Base-by-base conservation (phyloP, 2,329 filamentous ascomycete species). In the Phaeophleospora eucalypticola region DNA sequence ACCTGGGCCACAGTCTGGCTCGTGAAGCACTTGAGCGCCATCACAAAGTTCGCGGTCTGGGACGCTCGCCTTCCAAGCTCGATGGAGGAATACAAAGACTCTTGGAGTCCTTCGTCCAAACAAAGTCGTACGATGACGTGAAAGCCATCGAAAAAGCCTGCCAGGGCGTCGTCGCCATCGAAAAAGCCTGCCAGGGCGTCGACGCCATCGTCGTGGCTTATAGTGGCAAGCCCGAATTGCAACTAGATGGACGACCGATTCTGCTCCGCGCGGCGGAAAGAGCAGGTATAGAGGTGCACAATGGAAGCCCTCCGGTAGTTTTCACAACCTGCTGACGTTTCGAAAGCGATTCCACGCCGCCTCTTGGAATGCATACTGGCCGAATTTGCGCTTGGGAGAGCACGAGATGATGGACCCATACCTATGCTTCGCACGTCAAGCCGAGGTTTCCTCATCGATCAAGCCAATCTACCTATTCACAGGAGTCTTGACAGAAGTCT, bases 141-240 rank as follows among this genome's bases (percentile, higher is more conserved):
- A 20, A 38, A n/a, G 46, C 46, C 3, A 36, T 52, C 29, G 49
- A 52, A 19, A 36, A 34, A 24, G 49, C 46, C 14, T 41, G 43
- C 15, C 18, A 10, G 4, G 46, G 46, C 4, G 45, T 43, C 12
- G 46, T n/a, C 8, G 46, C 46, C 3, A 36, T 52, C 29, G 49
- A 52, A 19, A 36, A 34, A 24, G 49, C 46, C 14, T 41, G 43
- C 15, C 18, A 10, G 4, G 46, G 46, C 4, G 45, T 43, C 12
- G 46, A 52, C 33, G 49, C 49, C 14, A 39, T 52, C 4, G 40
- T 52, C 4, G 45, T 41, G 18, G 49, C 49, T 7, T 52, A 52
- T 35, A 38, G n/a, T 12, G 46, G 46, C 20, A 32, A 33, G 15
- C 49, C 49, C 7, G 40, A 49, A 38, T 29, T 52, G 19, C 42